Evolutionary conservation across 768 basidiomycete species (phyloP), one percentile per base, ranked within the genome.

Genomic region (Mycena olivaceomarginata): DNA sequence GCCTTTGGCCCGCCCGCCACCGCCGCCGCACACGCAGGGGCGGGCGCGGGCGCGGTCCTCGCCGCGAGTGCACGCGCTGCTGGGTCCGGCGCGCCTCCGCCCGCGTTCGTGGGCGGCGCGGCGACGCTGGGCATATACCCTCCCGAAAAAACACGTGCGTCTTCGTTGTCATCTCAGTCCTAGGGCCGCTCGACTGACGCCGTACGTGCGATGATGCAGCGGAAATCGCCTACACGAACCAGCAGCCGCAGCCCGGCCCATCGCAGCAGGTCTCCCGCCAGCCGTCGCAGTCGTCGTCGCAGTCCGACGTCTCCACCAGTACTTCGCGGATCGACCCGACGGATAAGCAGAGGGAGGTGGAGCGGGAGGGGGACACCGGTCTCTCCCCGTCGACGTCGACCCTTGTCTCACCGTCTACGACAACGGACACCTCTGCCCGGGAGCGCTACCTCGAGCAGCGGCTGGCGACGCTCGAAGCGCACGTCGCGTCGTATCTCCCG

Each of bases 381-480:
- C 25, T 40, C 11, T 15, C 63, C 1, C 13, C 37, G 31, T 53
- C 63, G 51, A 56, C 63, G 11, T 9, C 67, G n/a, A 65, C 68
- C 10, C 22, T 70, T 15, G 1, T 41, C 39, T 66, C 64, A 20
- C 41, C 56, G 9, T 37, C 63, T 5, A 43, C 63, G 57, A 31
- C 31, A 51, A 18, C 74, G 45, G 53, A 40, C n/a, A 12, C 71
- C 18, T 67, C 78, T 5, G 75, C 72, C 0, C 78, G 75, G 2
- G 78, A 79, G n/a, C 78, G 72, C 8, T 79, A 77, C 22, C 78
- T 79, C 66, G 78, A 79, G 69, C 57, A 77, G 60, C 78, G 78
- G 63, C 65, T 79, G 18, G 75, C 75, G 15, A 74, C 70, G 69
- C 75, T 79, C 41, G 78, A 79, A 45, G 78, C 75, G 63, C 75